Evolutionary conservation across 768 basidiomycete genomes (phyloP).

Genomic region (Xerocomus brunneocitrinus): DNA sequence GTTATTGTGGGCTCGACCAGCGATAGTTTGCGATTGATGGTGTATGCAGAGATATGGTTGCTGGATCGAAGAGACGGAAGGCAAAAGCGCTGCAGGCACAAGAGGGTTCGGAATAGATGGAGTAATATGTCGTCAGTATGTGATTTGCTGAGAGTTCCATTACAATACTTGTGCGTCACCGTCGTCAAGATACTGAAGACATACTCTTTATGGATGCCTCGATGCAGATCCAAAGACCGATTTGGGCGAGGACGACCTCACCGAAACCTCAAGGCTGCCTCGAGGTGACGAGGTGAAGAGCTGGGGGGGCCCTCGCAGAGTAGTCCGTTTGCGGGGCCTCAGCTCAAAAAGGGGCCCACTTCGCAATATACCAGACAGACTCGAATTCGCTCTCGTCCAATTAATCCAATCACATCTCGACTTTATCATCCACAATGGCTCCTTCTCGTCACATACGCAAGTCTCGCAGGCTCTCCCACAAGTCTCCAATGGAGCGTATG

Average conservation of each 20-base stretch:
- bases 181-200: neutral
- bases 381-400: neutral
- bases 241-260: conserved; percentile 21
- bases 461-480: conserved; percentile 43
- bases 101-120: neutral
- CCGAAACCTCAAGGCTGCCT: conserved; percentile 34
- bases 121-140: neutral
- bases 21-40: neutral
- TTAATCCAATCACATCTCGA: conserved; percentile 8
- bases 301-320: conserved; percentile 18
- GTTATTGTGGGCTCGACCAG: conserved; percentile 6
- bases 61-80: conserved; percentile 66
- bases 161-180: neutral
- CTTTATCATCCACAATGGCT: conserved; percentile 24
- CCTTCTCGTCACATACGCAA: conserved; percentile 34
- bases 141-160: neutral
- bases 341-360: conserved; percentile 29
- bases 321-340: conserved; percentile 16
- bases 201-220: conserved; percentile 6
- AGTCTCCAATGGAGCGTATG: conserved; percentile 34
- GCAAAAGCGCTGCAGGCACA: conserved; percentile 25
- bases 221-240: conserved; percentile 28
- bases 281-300: conserved; percentile 39
- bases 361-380: conserved; percentile 8
- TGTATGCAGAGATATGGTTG: conserved; percentile 66